A percentile compares a stretch with the other conserved stretches of the same genome.
Conservation (phyloP, 306 rosid genomes). For the Quercus parvula region DNA sequence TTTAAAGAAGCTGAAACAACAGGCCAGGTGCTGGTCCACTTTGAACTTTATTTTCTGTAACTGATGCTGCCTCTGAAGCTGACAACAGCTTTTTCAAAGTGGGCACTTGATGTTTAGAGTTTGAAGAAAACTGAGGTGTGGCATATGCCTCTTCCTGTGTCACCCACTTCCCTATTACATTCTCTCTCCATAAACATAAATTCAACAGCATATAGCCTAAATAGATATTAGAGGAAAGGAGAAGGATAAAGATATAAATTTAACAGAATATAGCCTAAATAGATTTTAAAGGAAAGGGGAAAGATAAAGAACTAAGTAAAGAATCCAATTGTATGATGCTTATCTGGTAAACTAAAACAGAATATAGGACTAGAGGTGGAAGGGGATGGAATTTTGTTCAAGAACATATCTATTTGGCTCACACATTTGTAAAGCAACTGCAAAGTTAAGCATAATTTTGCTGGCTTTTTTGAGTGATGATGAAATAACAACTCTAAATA, state of each 20-base stretch:
- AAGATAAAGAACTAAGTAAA: not conserved
- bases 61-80: slow-evolving; percentile 36
- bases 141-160: slow-evolving; percentile 89
- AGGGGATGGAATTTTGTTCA: not conserved
- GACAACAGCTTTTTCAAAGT: slow-evolving; percentile 37
- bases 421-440: not conserved
- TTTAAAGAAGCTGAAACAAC: slow-evolving; percentile 56
- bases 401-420: not conserved
- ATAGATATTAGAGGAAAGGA: not conserved
- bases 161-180: slow-evolving; percentile 87
- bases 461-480: not conserved
- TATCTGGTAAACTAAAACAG: not conserved
- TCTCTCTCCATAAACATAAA: slow-evolving; percentile 26
- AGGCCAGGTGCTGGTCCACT: slow-evolving; percentile 50
- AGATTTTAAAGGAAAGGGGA: no score
- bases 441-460: not conserved
- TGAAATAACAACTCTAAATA: not conserved
- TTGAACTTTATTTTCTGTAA: slow-evolving; percentile 33
- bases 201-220: slow-evolving; percentile 12
- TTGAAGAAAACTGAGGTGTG: slow-evolving; percentile 60
- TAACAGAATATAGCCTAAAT: no score
- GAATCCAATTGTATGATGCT: not conserved
- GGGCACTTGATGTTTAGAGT: slow-evolving; percentile 36
- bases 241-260: no score
- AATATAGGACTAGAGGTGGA: not conserved